These are phyloP conservation scores for Dendrostoma leiphaemia DNA, from an alignment of 2,329 filamentous ascomycete species.

Conservation along the genomic window DNA sequence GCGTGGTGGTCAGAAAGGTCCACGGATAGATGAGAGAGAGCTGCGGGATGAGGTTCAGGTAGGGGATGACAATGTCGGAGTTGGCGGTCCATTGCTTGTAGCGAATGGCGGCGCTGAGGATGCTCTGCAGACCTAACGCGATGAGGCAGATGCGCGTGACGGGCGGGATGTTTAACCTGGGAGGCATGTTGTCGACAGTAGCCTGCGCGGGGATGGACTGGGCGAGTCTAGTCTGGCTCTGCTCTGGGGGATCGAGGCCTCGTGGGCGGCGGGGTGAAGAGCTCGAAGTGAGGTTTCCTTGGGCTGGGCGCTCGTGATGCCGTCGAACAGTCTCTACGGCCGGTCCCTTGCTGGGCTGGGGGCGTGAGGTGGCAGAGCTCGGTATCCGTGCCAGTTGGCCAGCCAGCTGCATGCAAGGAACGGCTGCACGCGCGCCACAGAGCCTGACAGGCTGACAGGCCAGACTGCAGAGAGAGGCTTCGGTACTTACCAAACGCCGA, in stretches of 20 bases:
- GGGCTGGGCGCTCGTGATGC: not conserved
- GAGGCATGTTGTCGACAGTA: slow-evolving; percentile 57
- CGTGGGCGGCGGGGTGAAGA: too few species aligned
- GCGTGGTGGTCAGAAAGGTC: slow-evolving; percentile 81
- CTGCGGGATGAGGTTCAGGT: slow-evolving; percentile 82
- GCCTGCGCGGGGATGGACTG: too few species aligned
- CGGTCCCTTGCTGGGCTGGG: not conserved
- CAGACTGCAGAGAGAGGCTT: not conserved
- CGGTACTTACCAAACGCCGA: slow-evolving; percentile 3
- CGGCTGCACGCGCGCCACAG: too few species aligned
- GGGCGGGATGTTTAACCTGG: slow-evolving; percentile 87
- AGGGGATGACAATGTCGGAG: slow-evolving; percentile 72
- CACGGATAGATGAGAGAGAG: slow-evolving; percentile 85
- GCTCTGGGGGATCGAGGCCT: too few species aligned
- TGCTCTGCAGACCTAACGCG: slow-evolving; percentile 71
- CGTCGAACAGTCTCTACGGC: not conserved
- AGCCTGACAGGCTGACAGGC: too few species aligned
- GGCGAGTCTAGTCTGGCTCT: too few species aligned
- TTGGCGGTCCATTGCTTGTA: slow-evolving; percentile 66
- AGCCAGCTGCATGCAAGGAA: too few species aligned
- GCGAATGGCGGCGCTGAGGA: slow-evolving; percentile 77
- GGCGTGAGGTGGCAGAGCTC: too few species aligned
- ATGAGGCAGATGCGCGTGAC: slow-evolving; percentile 81
- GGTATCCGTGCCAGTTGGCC: too few species aligned
- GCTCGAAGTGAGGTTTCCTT: slow-evolving; percentile 9